Evolutionary conservation across 352 stramenopile genomes (phyloP), one percentile per base, ranked within the genome.

Genomic region (Phytophthora palmivora): DNA sequence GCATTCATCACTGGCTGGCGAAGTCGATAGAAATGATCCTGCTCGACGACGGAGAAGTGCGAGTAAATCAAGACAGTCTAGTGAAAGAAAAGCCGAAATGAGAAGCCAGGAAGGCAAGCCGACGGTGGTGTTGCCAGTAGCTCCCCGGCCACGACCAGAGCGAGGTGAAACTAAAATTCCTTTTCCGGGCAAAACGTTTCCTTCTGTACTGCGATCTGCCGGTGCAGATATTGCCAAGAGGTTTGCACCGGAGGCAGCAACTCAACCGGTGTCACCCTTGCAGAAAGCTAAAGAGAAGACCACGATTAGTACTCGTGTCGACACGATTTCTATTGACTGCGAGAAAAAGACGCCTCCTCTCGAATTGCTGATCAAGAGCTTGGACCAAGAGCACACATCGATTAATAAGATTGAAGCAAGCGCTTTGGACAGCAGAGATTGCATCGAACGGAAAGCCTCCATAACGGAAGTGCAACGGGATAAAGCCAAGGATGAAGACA

Each of bases 161-260:
- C 38, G 63, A 50, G 63, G 72, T 15, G 57, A 67, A 41, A 75
- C 58, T 44, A 79, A 79, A 49, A 79, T 79, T 6, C 72, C 68
- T 21, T 61, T 70, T 44, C 72, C 63, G 26, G 33, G 57, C 6
- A 61, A 47, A 21, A 34, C 34, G 21, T 7, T 15, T 7, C 3
- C 37, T 24, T 60, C 38, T 34, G 55, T 33, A 11, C n/a, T 72
- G 15, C 43, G 57, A 21, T 53, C 38, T 11, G 57, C 45, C 7
- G 63, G 63, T 7, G 39, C 39, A 12, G 48, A 52, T 21, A 67
- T 72, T 63, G 30, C 63, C 2, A 56, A 59, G 8, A 16, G 47
- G 32, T 39, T 56, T 6, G 14, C 10, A n/a, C 15, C 21, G 15
- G 19, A 63, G 7, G 8, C 6, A 26, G 0, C 11, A 37, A 9